Evolutionary conservation across 2,329 filamentous ascomycete genomes (phyloP).

Genomic region (Colletotrichum lupini): DNA sequence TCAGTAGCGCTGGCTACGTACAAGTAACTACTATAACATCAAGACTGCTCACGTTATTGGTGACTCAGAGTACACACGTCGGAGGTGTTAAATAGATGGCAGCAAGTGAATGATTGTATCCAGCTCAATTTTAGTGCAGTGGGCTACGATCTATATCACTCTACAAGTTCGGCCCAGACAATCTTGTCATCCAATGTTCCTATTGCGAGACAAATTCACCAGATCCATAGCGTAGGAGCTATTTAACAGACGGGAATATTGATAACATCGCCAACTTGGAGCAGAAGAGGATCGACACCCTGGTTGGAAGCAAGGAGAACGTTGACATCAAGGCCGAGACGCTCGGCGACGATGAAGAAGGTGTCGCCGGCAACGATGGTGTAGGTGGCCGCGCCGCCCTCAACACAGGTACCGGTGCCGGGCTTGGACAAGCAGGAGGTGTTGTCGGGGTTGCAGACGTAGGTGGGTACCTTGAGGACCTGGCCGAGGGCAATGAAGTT

Average conservation of each 20-base stretch:
- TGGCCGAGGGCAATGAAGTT: neutral
- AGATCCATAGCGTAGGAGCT: too few relatives aligned
- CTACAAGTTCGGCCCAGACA: neutral
- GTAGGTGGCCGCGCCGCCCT: neutral
- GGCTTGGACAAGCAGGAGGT: slow-evolving; percentile 17
- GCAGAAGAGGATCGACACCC: slow-evolving; percentile 3
- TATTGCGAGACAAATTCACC: neutral
- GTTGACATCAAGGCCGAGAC: slow-evolving; percentile 4
- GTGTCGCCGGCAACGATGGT: slow-evolving; percentile 17
- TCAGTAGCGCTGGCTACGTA: too few relatives aligned
- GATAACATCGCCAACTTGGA: slow-evolving; percentile 15
- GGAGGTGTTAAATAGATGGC: too few relatives aligned
- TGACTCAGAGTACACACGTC: too few relatives aligned
- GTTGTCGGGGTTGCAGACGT: slow-evolving; percentile 30
- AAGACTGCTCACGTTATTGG: too few relatives aligned
- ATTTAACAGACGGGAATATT: slow-evolving; percentile 22
- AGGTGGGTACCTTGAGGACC: slow-evolving; percentile 15
- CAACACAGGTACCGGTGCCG: slow-evolving; percentile 6
- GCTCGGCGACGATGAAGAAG: slow-evolving; percentile 19
- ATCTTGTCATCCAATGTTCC: neutral
- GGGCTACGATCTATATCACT: slow-evolving; percentile 3
- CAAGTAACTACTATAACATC: too few relatives aligned
- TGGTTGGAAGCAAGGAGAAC: slow-evolving; percentile 15
- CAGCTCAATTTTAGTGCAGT: neutral
- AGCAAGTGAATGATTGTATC: neutral